Evolutionary conservation across 495 filamentous ascomycete genomes (phyloP), one percentile per base, ranked within the genome.

Genomic region (Astrothelium macrocarpum): DNA sequence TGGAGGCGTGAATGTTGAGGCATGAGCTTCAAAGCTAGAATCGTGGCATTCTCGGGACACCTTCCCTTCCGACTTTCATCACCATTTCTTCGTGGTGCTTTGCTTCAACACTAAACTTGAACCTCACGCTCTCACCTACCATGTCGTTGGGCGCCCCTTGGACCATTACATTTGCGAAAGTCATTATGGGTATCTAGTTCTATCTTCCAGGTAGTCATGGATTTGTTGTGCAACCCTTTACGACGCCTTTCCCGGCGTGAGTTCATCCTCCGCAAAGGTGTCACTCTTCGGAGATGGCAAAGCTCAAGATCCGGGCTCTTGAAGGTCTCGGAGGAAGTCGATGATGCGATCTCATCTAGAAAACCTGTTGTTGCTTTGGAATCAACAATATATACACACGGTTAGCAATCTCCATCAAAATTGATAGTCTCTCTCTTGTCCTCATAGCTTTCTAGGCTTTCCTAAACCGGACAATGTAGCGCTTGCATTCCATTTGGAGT

Each of bases 321-420:
- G 62, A 78, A 79, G 59, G 76, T 97, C 62, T 95, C 91, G 7
- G 85, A 90, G 65, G 92, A 97, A 72, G 86, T 98, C 16, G 80
- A 78, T 45, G 84, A 87, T 68, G 94, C 92, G 59, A 65, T 97
- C 20, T 79, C 82, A 23, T 84, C 85, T 56, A 83, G 43, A 5
- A 59, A 81, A 49, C 93, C 94, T 1, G 85, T 97, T 9, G 92
- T 98, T 14, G 92, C 94, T 34, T 80, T 98, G 11, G 94, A 98
- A 74, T 87, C 90, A 1, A 95, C 94, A 1, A 97, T 98, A 45
- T 88, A 90, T 66, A 90, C 87, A 18, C 87, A 90, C 74, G 86
- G 86, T 89, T 76, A 34, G 67, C 60, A n/a, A 12, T 60, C 49
- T 59, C 66, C 58, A 34, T 29, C 25, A n/a, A 20, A 53, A 11